phyloP scores from a whole-genome alignment of 176 grass and related monocot genomes.

The Cenchrus fungigraminus region DNA sequence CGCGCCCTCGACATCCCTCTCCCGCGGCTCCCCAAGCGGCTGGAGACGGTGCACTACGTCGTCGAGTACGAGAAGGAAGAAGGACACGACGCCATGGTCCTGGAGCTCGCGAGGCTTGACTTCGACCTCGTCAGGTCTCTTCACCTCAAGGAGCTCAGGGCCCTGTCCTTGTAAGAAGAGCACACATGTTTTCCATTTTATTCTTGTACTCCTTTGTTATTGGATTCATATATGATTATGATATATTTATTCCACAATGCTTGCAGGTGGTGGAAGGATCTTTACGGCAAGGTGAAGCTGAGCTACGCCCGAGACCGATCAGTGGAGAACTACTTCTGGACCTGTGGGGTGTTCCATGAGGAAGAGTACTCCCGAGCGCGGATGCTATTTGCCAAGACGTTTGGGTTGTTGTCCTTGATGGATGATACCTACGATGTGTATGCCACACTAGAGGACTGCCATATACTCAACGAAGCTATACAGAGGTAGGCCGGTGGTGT shows the following conservation, averaged over 20 bases:
- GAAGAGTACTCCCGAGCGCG: slow-evolving; percentile 31
- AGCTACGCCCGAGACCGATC: slow-evolving; percentile 29
- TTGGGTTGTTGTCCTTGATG: slow-evolving; percentile 4
- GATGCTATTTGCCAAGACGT: slow-evolving; percentile 16
- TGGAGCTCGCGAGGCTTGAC: background rate
- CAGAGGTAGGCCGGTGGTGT: slow-evolving; percentile 8
- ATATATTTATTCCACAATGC: no score
- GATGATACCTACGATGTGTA: slow-evolving; percentile 36
- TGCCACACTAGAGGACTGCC: slow-evolving; percentile 7
- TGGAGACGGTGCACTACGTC: slow-evolving; percentile 5
- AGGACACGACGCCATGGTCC: background rate
- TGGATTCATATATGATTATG: no score
- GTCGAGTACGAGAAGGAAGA: background rate
- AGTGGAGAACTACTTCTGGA: slow-evolving; percentile 38
- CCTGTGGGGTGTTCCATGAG: slow-evolving; percentile 13
- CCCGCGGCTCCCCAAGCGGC: background rate
- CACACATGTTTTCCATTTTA: background rate
- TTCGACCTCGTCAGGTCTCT: background rate
- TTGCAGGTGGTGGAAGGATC: slow-evolving; percentile 43
- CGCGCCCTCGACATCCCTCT: slow-evolving; percentile 16
- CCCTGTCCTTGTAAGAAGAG: background rate
- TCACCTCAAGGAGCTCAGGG: slow-evolving; percentile 10
- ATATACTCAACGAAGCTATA: slow-evolving; percentile 23
- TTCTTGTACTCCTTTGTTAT: no score
- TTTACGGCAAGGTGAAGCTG: slow-evolving; percentile 14